A percentile compares a stretch with the other conserved stretches of the same genome.
phyloP scores from a whole-genome alignment of 2,329 filamentous ascomycete genomes.

The Penicillium sp. region DNA sequence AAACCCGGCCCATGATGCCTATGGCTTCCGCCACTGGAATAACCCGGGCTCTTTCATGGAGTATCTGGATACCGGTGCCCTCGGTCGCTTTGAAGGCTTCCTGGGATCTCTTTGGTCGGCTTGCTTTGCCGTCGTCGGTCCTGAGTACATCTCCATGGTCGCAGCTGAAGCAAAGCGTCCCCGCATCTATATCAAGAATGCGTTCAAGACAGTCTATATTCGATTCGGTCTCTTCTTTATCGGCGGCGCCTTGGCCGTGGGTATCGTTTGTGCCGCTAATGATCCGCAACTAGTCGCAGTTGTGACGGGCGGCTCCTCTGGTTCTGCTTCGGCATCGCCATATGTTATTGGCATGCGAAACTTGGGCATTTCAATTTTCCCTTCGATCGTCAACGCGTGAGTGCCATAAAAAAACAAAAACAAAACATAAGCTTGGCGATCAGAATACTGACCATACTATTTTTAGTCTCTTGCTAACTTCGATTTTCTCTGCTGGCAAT shows the following conservation, averaged over 20 bases:
- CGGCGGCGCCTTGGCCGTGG: slow-evolving; percentile 67
- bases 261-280: slow-evolving; percentile 67
- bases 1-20: slow-evolving; percentile 67
- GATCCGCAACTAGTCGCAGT: slow-evolving; percentile 41
- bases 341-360: slow-evolving; percentile 64
- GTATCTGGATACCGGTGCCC: slow-evolving; percentile 58
- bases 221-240: slow-evolving; percentile 75
- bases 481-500: slow-evolving; percentile 58
- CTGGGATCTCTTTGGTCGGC: slow-evolving; percentile 71
- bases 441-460: background rate
- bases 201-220: slow-evolving; percentile 74
- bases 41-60: slow-evolving; percentile 66
- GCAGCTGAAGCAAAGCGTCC: slow-evolving; percentile 70
- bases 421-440: too few species aligned
- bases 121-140: slow-evolving; percentile 63
- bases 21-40: slow-evolving; percentile 67
- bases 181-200: slow-evolving; percentile 65
- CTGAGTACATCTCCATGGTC: slow-evolving; percentile 61
- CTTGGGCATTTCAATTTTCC: slow-evolving; percentile 54
- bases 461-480: slow-evolving; percentile 47
- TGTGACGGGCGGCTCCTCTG: slow-evolving; percentile 14
- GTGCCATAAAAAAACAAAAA: background rate
- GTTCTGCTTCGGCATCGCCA: slow-evolving; percentile 56
- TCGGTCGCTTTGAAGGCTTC: slow-evolving; percentile 57
- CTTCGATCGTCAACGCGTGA: slow-evolving; percentile 58